Conservation (phyloP, 2,329 filamentous ascomycete species). For the Simplicillium sp. region DNA sequence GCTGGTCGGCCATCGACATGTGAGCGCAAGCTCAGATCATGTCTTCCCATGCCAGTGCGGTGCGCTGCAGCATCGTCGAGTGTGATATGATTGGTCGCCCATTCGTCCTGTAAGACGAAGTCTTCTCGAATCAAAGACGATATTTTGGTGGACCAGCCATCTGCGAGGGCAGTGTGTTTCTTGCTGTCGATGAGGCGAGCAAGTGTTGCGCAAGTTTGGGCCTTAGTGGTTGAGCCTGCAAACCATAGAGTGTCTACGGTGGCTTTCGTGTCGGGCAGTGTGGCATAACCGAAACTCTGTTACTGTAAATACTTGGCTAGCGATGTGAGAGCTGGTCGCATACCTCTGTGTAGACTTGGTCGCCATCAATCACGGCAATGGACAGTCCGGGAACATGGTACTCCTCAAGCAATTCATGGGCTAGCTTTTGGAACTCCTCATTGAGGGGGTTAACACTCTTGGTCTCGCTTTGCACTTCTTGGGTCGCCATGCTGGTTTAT, state of each 20-base stretch:
- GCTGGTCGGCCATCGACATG: slow-evolving; percentile 16
- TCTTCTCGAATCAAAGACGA: slow-evolving; percentile 32
- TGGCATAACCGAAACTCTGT: background rate
- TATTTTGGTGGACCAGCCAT: slow-evolving; percentile 33
- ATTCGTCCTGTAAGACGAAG: slow-evolving; percentile 30
- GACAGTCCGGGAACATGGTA: slow-evolving; percentile 38
- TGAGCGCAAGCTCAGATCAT: slow-evolving; percentile 14
- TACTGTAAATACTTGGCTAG: no score
- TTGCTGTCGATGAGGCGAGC: slow-evolving; percentile 34
- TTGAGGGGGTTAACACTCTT: no score
- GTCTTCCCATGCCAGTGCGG: slow-evolving; percentile 32
- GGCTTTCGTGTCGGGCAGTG: slow-evolving; percentile 24
- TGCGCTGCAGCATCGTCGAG: slow-evolving; percentile 40
- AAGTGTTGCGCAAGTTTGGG: slow-evolving; percentile 36
- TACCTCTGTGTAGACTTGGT: slow-evolving; percentile 27
- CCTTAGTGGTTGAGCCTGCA: slow-evolving; percentile 40
- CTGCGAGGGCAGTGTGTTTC: slow-evolving; percentile 7
- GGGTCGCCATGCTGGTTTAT: no score
- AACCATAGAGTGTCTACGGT: slow-evolving; percentile 36
- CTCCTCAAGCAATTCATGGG: no score
- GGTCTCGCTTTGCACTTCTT: no score
- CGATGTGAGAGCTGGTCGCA: slow-evolving; percentile 1
- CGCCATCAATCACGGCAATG: slow-evolving; percentile 33
- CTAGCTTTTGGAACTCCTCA: no score
- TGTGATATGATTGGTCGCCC: slow-evolving; percentile 30